Base-by-base conservation (phyloP, 2,329 filamentous ascomycete species). In the Leptosphaerulina australis region DNA sequence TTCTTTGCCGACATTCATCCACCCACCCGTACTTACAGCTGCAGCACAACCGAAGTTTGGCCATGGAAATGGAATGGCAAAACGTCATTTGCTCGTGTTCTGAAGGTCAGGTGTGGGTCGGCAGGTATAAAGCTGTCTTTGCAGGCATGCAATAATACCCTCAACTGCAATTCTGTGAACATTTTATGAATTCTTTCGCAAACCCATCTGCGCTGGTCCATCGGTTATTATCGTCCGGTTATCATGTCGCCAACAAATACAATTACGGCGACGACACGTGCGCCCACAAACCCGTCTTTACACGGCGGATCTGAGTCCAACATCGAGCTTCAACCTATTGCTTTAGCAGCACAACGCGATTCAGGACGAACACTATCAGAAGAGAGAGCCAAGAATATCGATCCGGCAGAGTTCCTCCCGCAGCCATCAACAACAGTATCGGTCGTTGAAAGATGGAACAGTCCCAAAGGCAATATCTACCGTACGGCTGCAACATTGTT, bases 401-500 rank as follows among this genome's bases (percentile, higher is more conserved):
- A 67, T 38, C 59, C 62, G 2, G 39, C 48, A 17, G 70, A 74
- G 34, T 70, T 66, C 14, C 68, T 77, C 0, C 76, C 77, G 2
- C 72, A 76, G 22, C 77, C 77, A 1, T 74, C 72, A 1, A 76
- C 72, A 1, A 71, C 73, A 1, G 59, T 70, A 5, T 68, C 65
- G 10, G 67, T 73, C 20, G 59, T 75, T 11, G 80, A 86, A 62
- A 73, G 70, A 69, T 90, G 86, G 87, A 88, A 88, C 58, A 70
- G 74, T 7, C 79, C 85, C 0, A 69, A 70, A 14, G 73, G 76
- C 40, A 88, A 86, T 64, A 73, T 81, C 11, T 83, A 74, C 56
- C 80, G 85, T 25, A 81, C 82, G 37, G 68, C 81, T 15, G 76
- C 81, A 1, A 79, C 82, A 5, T 81, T 84, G 58, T 82, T 81